A percentile compares a stretch with the other conserved stretches of the same genome.
These are phyloP conservation scores for Stevia rebaudiana DNA, from an alignment of 140 eudicot genomes.

Conservation along the genomic window DNA sequence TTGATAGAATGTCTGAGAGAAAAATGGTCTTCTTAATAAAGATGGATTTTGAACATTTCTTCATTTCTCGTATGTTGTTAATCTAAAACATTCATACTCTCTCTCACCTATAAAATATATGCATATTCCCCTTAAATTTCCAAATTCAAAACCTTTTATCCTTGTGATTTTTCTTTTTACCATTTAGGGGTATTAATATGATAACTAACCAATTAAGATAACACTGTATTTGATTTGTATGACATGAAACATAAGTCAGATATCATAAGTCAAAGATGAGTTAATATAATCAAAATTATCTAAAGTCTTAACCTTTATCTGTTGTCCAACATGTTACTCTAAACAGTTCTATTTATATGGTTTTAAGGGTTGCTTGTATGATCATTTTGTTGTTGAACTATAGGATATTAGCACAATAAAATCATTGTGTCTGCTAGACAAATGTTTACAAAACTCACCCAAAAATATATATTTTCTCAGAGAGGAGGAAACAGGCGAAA, in stretches of 20 bases:
- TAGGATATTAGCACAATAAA: neutral
- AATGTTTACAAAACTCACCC: neutral
- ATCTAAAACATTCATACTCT: neutral
- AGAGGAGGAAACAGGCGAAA: constrained; percentile 42
- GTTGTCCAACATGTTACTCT: neutral
- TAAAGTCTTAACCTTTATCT: neutral
- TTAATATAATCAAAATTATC: too few species aligned
- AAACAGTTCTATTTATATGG: neutral
- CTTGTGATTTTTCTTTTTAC: neutral
- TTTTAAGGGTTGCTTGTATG: neutral
- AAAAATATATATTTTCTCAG: constrained; percentile 19
- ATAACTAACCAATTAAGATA: too few species aligned
- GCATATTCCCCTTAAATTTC: neutral
- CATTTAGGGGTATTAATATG: neutral
- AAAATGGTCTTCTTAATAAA: neutral
- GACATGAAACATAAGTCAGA: too few species aligned
- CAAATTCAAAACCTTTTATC: neutral
- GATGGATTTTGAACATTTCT: neutral
- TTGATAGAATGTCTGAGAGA: constrained; percentile 20
- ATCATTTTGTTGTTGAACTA: neutral
- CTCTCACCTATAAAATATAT: neutral
- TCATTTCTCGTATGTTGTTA: neutral
- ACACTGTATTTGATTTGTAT: too few species aligned
- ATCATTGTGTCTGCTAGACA: neutral
- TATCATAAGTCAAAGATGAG: too few species aligned